Evolutionary conservation across 2,329 filamentous ascomycete genomes (phyloP).

Genomic region (Byssothecium circinans): DNA sequence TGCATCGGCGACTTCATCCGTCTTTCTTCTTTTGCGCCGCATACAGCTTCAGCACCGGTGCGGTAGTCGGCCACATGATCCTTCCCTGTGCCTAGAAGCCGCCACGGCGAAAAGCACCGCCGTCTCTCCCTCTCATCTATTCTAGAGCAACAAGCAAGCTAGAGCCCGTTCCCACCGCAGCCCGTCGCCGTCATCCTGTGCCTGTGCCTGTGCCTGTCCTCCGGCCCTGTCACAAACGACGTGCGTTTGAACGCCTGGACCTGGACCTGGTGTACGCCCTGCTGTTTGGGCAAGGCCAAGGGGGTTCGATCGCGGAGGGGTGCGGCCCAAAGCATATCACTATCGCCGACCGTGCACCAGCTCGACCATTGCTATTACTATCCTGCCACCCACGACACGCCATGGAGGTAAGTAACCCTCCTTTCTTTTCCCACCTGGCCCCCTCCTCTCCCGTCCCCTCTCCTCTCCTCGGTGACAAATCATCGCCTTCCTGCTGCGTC

Average conservation of each 20-base stretch:
- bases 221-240: background rate
- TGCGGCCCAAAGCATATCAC: slow-evolving; percentile 27
- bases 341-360: slow-evolving; percentile 33
- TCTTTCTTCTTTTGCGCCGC: slow-evolving; percentile 17
- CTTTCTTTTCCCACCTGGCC: slow-evolving; percentile 19
- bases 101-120: slow-evolving; percentile 7
- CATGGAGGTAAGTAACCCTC: slow-evolving; percentile 39
- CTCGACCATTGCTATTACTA: slow-evolving; percentile 24
- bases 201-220: slow-evolving; percentile 1
- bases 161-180: slow-evolving; percentile 1
- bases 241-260: no score
- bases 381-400: slow-evolving; percentile 10
- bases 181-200: slow-evolving; percentile 1
- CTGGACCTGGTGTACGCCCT: no score
- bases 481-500: background rate
- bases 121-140: no score
- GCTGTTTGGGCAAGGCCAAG: no score
- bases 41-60: no score
- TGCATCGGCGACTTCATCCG: no score
- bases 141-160: no score
- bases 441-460: slow-evolving; percentile 3
- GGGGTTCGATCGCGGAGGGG: background rate
- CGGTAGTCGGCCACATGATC: no score
- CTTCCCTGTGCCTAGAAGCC: slow-evolving; percentile 19
- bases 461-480: background rate